Base-by-base conservation (phyloP, 108 stramenopile genomes). In the Chaetoceros tenuissimus region DNA sequence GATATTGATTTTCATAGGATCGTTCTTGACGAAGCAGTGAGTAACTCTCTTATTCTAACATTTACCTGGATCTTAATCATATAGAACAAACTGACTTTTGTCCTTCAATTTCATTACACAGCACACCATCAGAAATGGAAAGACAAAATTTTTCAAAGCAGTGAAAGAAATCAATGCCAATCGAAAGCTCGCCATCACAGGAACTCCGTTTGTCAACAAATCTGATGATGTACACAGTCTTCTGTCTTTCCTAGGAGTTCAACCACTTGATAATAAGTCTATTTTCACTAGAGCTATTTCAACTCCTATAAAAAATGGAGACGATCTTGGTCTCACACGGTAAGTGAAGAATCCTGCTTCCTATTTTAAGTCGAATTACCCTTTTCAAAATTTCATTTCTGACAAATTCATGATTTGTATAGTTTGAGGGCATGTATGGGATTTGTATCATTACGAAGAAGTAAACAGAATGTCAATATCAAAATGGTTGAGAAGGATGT, bases 1-100 rank as follows among this genome's bases (percentile, higher is more conserved):
- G 61, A 73, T 53, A 51, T 67, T 54, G 28, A 56, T 24, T 77
- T 77, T 56, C 79, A 80, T 63, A 63, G 79, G 10, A 66, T 80
- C 30, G 68, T 80, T 16, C 44, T 80, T 2, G 79, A 80, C 20
- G 72, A 85, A 62, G 78, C 80, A 24, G n/a, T n/a, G n/a, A n/a
- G n/a, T n/a, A n/a, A n/a, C n/a, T n/a, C n/a, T n/a, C n/a, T n/a
- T n/a, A n/a, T n/a, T n/a, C n/a, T n/a, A n/a, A n/a, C n/a, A n/a
- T n/a, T n/a, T n/a, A n/a, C n/a, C n/a, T n/a, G n/a, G n/a, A n/a
- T n/a, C n/a, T n/a, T n/a, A n/a, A n/a, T n/a, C n/a, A n/a, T n/a
- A n/a, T n/a, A n/a, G n/a, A n/a, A n/a, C n/a, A n/a, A n/a, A n/a
- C n/a, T n/a, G n/a, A n/a, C n/a, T n/a, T n/a, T n/a, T n/a, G n/a